A percentile compares a stretch with the other conserved stretches of the same genome.
These are phyloP conservation scores for Coemansia asiatica DNA, from an alignment of 192 early-diverging fungal genomes.

Conservation along the genomic window DNA sequence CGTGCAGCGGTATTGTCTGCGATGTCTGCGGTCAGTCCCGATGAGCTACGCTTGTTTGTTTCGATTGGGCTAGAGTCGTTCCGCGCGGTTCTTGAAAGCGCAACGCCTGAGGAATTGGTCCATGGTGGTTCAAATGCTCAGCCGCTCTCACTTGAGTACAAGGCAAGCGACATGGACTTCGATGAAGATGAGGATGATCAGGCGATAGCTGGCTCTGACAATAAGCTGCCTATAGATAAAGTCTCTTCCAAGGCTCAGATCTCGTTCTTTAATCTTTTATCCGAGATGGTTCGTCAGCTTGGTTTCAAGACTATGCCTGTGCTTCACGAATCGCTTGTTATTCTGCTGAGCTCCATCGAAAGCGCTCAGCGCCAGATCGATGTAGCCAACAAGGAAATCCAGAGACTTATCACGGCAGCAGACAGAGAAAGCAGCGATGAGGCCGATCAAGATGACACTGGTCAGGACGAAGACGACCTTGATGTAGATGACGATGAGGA, in stretches of 20 bases:
- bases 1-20: conserved; percentile 83
- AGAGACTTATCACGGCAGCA: conserved; percentile 16
- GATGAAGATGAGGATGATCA: conserved; percentile 9
- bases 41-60: conserved; percentile 72
- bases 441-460: conserved; percentile 10
- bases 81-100: conserved; percentile 22
- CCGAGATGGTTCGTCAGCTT: conserved; percentile 84
- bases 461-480: conserved; percentile 15
- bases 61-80: conserved; percentile 85
- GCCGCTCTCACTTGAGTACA: conserved; percentile 39
- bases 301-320: conserved; percentile 70
- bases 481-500: conserved; percentile 12
- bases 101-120: conserved; percentile 47
- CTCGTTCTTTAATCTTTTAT: conserved; percentile 77
- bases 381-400: conserved; percentile 39
- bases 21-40: conserved; percentile 63
- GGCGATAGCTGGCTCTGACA: neutral
- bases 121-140: conserved; percentile 19
- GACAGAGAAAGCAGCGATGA: conserved; percentile 14
- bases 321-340: conserved; percentile 69
- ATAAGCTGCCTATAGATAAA: conserved; percentile 19
- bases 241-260: conserved; percentile 61
- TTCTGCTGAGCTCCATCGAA: conserved; percentile 73
- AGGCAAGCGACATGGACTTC: conserved; percentile 32
- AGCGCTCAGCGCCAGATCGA: conserved; percentile 62